These are phyloP conservation scores for Nakataea oryzae DNA, from an alignment of 2,329 filamentous ascomycete species.

Conservation along the genomic window DNA sequence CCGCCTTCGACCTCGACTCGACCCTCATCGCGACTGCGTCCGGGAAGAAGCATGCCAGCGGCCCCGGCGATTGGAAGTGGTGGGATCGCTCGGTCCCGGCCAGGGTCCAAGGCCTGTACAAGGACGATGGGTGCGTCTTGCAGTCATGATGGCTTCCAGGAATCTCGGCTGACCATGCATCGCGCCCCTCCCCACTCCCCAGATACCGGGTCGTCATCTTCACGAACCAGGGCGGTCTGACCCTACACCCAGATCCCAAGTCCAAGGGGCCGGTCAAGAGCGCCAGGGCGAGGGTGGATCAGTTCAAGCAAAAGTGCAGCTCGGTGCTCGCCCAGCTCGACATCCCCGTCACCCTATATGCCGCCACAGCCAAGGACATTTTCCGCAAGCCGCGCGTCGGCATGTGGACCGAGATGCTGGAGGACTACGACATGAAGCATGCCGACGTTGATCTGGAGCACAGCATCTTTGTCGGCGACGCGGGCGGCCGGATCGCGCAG, in stretches of 20 bases:
- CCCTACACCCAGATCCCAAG: conserved; percentile 64
- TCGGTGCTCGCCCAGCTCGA: conserved; percentile 62
- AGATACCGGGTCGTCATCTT: conserved; percentile 71
- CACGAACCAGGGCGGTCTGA: conserved; percentile 82
- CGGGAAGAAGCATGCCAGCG: conserved; percentile 65
- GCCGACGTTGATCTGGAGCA: conserved; percentile 54
- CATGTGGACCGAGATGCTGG: conserved; percentile 65
- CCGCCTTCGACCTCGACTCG: conserved; percentile 72
- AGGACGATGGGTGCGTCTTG: conserved; percentile 47
- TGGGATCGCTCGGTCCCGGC: conserved; percentile 66
- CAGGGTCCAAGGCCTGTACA: conserved; percentile 55
- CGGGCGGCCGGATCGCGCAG: conserved; percentile 48
- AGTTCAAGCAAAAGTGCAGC: conserved; percentile 75
- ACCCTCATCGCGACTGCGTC: conserved; percentile 75
- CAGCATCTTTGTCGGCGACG: conserved; percentile 87
- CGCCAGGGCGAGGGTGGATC: conserved; percentile 52
- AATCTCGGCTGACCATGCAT: background rate
- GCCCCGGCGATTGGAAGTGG: conserved; percentile 85
- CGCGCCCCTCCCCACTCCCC: background rate
- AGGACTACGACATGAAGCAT: conserved; percentile 45
- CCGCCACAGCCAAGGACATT: conserved; percentile 70
- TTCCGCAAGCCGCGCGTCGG: conserved; percentile 81
- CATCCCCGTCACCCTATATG: conserved; percentile 72
- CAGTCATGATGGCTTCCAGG: background rate
- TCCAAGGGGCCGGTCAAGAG: conserved; percentile 51